Conservation (phyloP, 257 asterid genomes). For the Anisodus acutangulus region DNA sequence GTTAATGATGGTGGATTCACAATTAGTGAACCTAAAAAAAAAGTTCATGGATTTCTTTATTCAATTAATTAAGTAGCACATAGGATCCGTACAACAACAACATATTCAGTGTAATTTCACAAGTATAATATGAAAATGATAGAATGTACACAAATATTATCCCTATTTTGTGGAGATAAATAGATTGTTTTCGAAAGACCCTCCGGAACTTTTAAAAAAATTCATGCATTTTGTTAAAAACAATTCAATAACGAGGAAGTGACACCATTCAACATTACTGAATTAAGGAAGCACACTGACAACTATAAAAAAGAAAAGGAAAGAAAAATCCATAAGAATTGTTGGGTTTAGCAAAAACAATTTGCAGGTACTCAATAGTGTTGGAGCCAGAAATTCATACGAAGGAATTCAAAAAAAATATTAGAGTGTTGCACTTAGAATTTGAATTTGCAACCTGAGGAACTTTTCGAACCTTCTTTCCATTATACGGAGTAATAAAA, state of each 20-base stretch:
- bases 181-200: too few relatives aligned
- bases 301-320: background rate
- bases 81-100: background rate
- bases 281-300: background rate
- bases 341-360: background rate
- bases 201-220: background rate
- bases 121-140: too few relatives aligned
- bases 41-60: background rate
- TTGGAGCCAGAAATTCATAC: background rate
- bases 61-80: background rate
- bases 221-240: background rate
- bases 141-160: too few relatives aligned
- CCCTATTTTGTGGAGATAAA: too few relatives aligned
- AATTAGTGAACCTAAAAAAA: background rate
- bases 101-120: too few relatives aligned
- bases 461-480: too few relatives aligned
- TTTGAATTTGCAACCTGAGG: too few relatives aligned
- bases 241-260: background rate
- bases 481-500: background rate
- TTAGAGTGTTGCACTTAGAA: too few relatives aligned
- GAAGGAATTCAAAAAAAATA: background rate
- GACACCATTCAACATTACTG: background rate
- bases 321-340: background rate
- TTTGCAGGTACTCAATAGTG: background rate
- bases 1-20: background rate